Evolutionary conservation across 106 monocot species (phyloP).

Genomic region (Amphibolis antarctica): DNA sequence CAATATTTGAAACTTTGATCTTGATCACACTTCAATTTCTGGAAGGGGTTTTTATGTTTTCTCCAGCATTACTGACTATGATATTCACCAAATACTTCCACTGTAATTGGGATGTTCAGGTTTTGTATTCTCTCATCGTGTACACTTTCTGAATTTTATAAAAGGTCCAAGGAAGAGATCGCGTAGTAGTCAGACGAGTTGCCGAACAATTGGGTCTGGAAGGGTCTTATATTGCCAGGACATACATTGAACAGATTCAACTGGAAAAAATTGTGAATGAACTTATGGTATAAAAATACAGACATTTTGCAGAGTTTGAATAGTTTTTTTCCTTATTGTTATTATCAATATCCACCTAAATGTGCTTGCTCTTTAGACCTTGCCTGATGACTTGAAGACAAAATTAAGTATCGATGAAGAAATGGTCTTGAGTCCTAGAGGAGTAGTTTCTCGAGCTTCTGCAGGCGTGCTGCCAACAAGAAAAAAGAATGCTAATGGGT

Average conservation of each 20-base stretch:
- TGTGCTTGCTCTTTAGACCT: slow-evolving; percentile 30
- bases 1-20: too few relatives aligned
- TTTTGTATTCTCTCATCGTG: too few relatives aligned
- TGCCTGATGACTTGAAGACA: slow-evolving; percentile 89
- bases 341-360: neutral
- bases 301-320: neutral
- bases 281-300: slow-evolving; percentile 34
- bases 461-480: slow-evolving; percentile 67
- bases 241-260: slow-evolving; percentile 96
- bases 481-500: slow-evolving; percentile 66
- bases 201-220: slow-evolving; percentile 80
- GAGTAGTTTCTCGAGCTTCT: slow-evolving; percentile 46
- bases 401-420: slow-evolving; percentile 28
- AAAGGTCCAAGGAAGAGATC: slow-evolving; percentile 97
- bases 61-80: too few relatives aligned
- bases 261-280: slow-evolving; percentile 95
- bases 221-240: slow-evolving; percentile 80
- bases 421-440: slow-evolving; percentile 18
- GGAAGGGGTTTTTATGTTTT: too few relatives aligned
- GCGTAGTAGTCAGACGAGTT: slow-evolving; percentile 41
- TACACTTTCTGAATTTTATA: neutral
- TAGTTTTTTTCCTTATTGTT: too few relatives aligned
- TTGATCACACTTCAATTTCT: too few relatives aligned
- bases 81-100: too few relatives aligned
- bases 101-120: too few relatives aligned